Conservation (phyloP, 78 protist species). For the Dictyostelium intermedium region DNA sequence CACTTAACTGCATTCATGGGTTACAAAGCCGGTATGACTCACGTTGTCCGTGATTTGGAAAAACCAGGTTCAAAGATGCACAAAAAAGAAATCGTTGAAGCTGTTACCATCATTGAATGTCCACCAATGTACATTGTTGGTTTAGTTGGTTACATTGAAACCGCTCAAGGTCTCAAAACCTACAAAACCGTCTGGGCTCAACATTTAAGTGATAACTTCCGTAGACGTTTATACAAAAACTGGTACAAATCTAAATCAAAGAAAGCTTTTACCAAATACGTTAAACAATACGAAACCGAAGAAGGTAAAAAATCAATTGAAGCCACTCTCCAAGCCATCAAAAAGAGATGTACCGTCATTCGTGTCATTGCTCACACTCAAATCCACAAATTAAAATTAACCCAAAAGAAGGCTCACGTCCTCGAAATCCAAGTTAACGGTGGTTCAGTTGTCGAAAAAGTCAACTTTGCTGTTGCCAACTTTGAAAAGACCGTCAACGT, state of each 20-base stretch:
- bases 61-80: constrained; percentile 95
- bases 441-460: constrained; percentile 97
- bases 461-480: constrained; percentile 92
- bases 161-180: constrained; percentile 98
- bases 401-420: constrained; percentile 99
- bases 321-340: constrained; percentile 91
- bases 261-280: constrained; percentile 97
- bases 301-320: constrained; percentile 86
- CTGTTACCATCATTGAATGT: constrained; percentile 99
- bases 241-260: constrained; percentile 98
- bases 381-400: constrained; percentile 85
- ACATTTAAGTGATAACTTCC: constrained; percentile 90
- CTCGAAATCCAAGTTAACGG: constrained; percentile 99
- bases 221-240: constrained; percentile 96
- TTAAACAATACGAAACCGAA: constrained; percentile 77
- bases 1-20: constrained; percentile 99
- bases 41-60: constrained; percentile 99
- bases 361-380: constrained; percentile 99
- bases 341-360: constrained; percentile 96
- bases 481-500: constrained; percentile 98
- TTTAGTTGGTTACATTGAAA: constrained; percentile 98
- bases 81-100: constrained; percentile 99
- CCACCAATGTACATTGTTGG: constrained; percentile 99
- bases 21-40: constrained; percentile 99
- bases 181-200: constrained; percentile 99